Evolutionary conservation across 306 rosid species (phyloP).

Genomic region (Vigna angularis): DNA sequence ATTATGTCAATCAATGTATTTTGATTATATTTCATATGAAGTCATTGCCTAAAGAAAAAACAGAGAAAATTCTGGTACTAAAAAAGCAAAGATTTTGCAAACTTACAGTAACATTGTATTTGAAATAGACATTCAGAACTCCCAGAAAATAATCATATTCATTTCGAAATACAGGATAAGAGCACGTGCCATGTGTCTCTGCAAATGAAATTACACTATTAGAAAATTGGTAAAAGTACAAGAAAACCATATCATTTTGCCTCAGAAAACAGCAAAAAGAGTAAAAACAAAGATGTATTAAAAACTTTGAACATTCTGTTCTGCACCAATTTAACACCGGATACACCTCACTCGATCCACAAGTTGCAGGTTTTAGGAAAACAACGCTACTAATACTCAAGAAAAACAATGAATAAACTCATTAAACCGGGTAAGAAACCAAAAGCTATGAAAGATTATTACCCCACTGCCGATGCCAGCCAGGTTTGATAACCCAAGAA

Average conservation of each 20-base stretch:
- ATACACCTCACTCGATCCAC: slow-evolving; percentile 16
- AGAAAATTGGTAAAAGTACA: slow-evolving; percentile 37
- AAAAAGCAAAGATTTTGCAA: slow-evolving; percentile 7
- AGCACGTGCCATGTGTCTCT: slow-evolving; percentile 98
- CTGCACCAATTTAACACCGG: slow-evolving; percentile 12
- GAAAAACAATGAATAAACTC: slow-evolving; percentile 33
- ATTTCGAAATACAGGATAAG: slow-evolving; percentile 69
- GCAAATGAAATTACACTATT: slow-evolving; percentile 50
- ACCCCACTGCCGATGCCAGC: slow-evolving; percentile 87
- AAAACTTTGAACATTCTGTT: slow-evolving; percentile 36
- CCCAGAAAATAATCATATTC: slow-evolving; percentile 84
- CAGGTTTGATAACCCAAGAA: slow-evolving; percentile 45
- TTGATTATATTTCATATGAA: slow-evolving; percentile 11
- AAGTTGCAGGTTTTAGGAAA: slow-evolving; percentile 33
- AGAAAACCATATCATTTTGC: slow-evolving; percentile 26
- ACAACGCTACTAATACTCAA: slow-evolving; percentile 22
- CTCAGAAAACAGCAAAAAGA: slow-evolving; percentile 14
- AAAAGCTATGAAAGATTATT: slow-evolving; percentile 57
- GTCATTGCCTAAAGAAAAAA: slow-evolving; percentile 22
- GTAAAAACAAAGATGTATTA: neutral
- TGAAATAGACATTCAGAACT: slow-evolving; percentile 73
- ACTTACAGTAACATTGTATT: slow-evolving; percentile 95
- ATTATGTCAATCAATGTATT: too few species aligned
- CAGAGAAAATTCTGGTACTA: neutral
- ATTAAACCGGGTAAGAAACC: slow-evolving; percentile 37